phyloP scores from a whole-genome alignment of 2,329 filamentous ascomycete species.

The Cercospora zeae-maydis region DNA sequence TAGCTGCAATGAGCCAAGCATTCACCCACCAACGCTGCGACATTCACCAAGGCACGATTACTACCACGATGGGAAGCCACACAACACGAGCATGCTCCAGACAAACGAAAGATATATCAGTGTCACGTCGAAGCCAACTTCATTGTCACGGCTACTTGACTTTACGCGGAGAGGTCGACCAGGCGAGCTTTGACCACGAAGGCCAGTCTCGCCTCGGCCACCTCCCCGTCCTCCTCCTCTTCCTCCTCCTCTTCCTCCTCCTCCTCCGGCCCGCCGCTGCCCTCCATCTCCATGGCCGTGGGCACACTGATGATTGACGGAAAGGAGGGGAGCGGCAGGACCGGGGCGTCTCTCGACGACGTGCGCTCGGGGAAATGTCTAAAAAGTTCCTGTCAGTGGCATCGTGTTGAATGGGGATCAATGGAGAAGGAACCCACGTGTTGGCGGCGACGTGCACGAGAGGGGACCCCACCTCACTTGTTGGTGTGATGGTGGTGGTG shows the following conservation, averaged over 20 bases:
- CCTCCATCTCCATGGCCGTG: not conserved
- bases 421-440: not conserved
- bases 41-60: not conserved
- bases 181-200: not conserved
- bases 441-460: not conserved
- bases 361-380: not conserved
- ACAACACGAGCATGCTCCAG: not conserved
- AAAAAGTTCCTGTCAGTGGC: not conserved
- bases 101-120: not conserved
- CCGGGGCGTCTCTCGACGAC: not conserved
- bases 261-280: not conserved
- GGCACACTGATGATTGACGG: slow-evolving; percentile 1
- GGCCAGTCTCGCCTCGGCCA: not conserved
- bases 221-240: not conserved
- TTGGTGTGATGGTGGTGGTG: not conserved
- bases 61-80: not conserved
- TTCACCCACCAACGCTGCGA: not conserved
- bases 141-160: not conserved
- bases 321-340: slow-evolving; percentile 1
- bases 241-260: not conserved
- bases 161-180: not conserved
- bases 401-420: not conserved
- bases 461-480: not conserved
- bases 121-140: not conserved
- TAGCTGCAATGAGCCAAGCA: not conserved